Evolutionary conservation across 2,329 filamentous ascomycete species (phyloP).

Genomic region (Fusarium paranaense): DNA sequence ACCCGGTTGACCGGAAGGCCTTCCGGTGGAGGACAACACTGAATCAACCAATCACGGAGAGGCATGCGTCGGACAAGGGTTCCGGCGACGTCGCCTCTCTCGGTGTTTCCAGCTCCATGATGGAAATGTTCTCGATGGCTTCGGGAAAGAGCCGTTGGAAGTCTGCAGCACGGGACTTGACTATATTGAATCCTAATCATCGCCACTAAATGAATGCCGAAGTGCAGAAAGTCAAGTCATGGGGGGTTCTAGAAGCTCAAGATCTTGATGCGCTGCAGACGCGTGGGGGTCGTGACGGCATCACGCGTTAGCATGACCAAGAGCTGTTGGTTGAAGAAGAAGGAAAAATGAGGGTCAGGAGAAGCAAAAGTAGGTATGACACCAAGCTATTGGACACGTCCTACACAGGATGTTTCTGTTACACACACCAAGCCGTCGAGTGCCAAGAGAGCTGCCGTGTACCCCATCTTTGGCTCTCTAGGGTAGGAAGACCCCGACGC

Average conservation of each 20-base stretch:
- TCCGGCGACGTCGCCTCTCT: background rate
- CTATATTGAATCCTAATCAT: background rate
- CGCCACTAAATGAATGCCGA: background rate
- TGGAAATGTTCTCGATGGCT: background rate
- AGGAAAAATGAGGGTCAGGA: background rate
- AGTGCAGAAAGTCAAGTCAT: background rate
- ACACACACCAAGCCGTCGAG: background rate
- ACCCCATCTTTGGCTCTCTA: background rate
- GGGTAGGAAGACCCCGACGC: background rate
- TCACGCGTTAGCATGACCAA: background rate
- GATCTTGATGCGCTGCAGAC: background rate
- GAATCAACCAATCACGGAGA: background rate
- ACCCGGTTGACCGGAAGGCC: constrained; percentile 7
- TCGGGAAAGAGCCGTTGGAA: background rate
- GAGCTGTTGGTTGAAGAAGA: background rate
- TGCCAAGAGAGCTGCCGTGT: background rate
- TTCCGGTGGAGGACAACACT: background rate
- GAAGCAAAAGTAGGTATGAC: background rate
- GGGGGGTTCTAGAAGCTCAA: background rate
- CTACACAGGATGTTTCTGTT: background rate
- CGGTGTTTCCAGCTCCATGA: background rate
- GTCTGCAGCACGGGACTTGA: background rate
- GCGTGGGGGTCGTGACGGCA: background rate
- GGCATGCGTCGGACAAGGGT: background rate
- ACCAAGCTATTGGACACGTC: background rate